Evolutionary conservation across 352 stramenopile genomes (phyloP).

Genomic region (Globisporangium camurandrum): DNA sequence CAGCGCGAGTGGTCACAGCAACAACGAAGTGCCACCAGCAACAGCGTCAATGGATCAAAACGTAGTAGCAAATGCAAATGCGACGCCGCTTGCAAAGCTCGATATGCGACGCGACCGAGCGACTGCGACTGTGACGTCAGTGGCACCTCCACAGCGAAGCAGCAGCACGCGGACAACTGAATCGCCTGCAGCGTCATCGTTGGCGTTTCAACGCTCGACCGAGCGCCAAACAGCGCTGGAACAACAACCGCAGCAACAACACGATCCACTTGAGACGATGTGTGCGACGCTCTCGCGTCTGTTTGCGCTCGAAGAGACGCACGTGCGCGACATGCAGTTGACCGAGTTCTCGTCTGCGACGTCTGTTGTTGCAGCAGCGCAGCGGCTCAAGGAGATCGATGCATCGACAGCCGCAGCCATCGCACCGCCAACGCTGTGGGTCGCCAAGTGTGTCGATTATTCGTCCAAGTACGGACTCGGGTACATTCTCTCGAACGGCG

Average conservation of each 20-base stretch:
- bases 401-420: conserved; percentile 34
- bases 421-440: conserved; percentile 82
- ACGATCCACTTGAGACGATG: conserved; percentile 41
- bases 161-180: conserved; percentile 5
- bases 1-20: not conserved
- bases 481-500: conserved; percentile 95
- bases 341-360: conserved; percentile 51
- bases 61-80: no score
- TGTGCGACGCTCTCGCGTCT: conserved; percentile 50
- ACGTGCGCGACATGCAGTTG: conserved; percentile 25
- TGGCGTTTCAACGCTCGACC: not conserved
- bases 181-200: not conserved
- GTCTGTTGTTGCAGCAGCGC: conserved; percentile 48
- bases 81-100: no score
- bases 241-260: no score
- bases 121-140: not conserved
- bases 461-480: conserved; percentile 99
- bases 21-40: not conserved
- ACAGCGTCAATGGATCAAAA: not conserved
- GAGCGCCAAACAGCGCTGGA: not conserved
- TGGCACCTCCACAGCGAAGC: not conserved
- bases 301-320: conserved; percentile 61
- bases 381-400: conserved; percentile 57
- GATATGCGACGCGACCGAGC: conserved; percentile 5
- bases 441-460: conserved; percentile 98